Base-by-base conservation (phyloP, 768 basidiomycete species). In the Pulveroboletus sp. region DNA sequence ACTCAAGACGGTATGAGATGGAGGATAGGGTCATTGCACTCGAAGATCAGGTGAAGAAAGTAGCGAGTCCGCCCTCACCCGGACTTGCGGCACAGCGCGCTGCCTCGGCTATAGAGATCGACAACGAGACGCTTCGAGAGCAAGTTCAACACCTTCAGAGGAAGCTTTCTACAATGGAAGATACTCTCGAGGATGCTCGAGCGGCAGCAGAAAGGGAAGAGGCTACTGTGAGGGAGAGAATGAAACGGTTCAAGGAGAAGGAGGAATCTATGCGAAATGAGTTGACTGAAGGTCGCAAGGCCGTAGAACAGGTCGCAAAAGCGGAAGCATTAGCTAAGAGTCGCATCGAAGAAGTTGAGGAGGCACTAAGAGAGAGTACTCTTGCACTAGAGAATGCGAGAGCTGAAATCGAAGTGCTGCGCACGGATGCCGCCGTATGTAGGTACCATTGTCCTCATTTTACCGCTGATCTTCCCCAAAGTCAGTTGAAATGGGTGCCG, bases 51-150 rank as follows among this genome's bases (percentile, higher is more conserved):
- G 65, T 70, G 8, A 62, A 67, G 51, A 65, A 65, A 21, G 56
- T 57, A 13, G 51, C 65, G 11, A 58, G 54, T 43, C 66, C 69
- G 24, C 60, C 62, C 15, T 70, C 74, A 42, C 65, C 76, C 32
- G 51, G 64, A 33, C 63, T 71, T 5, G 55, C 62, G 8, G 64
- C 71, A 2, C 70, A 69, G 7, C 71, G 73, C 26, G 73, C 79
- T 5, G 70, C 80, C 5, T 84, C 90, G 8, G 94, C 93, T 0
- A 79, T 84, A 3, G 83, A 92, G 62, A 98, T 99, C 55, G 94
- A 99, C 68, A 97, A 97, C 60, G 93, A 98, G 66, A 85, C 82
- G 13, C 79, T 97, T 11, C 82, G 79, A 14, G 93, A 94, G 27
- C 94, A 99, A 65, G 77, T 92, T n/a, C 79, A 81, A 36, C 90